Percentiles rank a stretch among this genome's conserved stretches.
These are phyloP conservation scores for Monosporozyma unispora DNA, from an alignment of 805 yeast genomes.

Conservation along the genomic window DNA sequence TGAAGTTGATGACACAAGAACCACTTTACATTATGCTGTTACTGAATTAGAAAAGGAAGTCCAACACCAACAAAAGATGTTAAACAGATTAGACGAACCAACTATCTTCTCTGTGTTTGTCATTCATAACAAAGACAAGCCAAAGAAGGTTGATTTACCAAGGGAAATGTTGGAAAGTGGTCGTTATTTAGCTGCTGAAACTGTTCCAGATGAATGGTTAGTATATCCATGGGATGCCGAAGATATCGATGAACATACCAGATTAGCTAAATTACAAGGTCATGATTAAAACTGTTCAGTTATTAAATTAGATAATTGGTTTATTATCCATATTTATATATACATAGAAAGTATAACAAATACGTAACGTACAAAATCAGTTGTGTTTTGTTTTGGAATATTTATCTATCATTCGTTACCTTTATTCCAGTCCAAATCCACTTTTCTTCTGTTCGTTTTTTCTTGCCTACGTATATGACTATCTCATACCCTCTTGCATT, in stretches of 20 bases:
- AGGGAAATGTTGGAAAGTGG: slow-evolving; percentile 51
- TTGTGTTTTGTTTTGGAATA: neutral
- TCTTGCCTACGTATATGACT: too few relatives aligned
- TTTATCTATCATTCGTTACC: neutral
- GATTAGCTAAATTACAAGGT: slow-evolving; percentile 56
- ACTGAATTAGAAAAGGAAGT: slow-evolving; percentile 58
- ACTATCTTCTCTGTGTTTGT: slow-evolving; percentile 73
- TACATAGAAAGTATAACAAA: neutral
- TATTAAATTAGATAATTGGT: neutral
- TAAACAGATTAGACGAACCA: slow-evolving; percentile 48
- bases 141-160: slow-evolving; percentile 69
- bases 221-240: slow-evolving; percentile 87
- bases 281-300: slow-evolving; percentile 33
- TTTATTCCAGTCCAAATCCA: too few relatives aligned
- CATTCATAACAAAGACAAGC: slow-evolving; percentile 74
- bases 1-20: slow-evolving; percentile 89
- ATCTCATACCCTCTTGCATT: slow-evolving; percentile 34
- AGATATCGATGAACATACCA: slow-evolving; percentile 73
- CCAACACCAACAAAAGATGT: slow-evolving; percentile 45
- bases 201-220: slow-evolving; percentile 73
- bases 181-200: slow-evolving; percentile 63
- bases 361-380: neutral
- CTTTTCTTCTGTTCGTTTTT: too few relatives aligned
- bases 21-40: slow-evolving; percentile 78
- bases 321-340: neutral